Evolutionary conservation across 2,329 filamentous ascomycete genomes (phyloP).

Genomic region (Pleomassaria siparia): DNA sequence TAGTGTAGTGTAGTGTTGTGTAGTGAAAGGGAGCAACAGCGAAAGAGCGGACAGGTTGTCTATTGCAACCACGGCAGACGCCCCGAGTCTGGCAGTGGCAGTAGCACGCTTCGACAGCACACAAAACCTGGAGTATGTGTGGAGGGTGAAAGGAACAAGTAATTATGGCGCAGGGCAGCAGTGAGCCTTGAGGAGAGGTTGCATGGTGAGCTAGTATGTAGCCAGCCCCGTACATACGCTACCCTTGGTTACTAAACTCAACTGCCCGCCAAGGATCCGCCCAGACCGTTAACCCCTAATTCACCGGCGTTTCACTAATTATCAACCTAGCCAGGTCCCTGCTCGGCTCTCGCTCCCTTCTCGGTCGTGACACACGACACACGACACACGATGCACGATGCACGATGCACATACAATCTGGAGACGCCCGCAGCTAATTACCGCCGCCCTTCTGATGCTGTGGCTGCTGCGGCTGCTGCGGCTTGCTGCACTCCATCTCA

Average conservation of each 20-base stretch:
- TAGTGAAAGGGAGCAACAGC: constrained; percentile 26
- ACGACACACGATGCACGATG: not conserved
- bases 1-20: too few relatives aligned
- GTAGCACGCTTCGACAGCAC: too few relatives aligned
- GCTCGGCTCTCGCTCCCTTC: not conserved
- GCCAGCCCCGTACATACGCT: too few relatives aligned
- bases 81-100: not conserved
- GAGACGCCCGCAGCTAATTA: not conserved
- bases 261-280: not conserved
- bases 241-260: not conserved
- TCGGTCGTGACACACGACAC: not conserved
- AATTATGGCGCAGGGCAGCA: not conserved
- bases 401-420: not conserved
- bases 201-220: too few relatives aligned
- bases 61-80: constrained; percentile 14
- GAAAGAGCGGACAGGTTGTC: constrained; percentile 36
- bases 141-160: not conserved
- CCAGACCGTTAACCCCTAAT: not conserved
- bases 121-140: not conserved
- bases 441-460: not conserved
- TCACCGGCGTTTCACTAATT: not conserved
- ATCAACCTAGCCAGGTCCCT: not conserved
- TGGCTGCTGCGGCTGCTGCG: not conserved
- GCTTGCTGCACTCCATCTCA: too few relatives aligned
- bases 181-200: not conserved